Evolutionary conservation across 1,284 basidiomycete species (phyloP), one percentile per base, ranked within the genome.

Genomic region (Vanrija pseudolonga): DNA sequence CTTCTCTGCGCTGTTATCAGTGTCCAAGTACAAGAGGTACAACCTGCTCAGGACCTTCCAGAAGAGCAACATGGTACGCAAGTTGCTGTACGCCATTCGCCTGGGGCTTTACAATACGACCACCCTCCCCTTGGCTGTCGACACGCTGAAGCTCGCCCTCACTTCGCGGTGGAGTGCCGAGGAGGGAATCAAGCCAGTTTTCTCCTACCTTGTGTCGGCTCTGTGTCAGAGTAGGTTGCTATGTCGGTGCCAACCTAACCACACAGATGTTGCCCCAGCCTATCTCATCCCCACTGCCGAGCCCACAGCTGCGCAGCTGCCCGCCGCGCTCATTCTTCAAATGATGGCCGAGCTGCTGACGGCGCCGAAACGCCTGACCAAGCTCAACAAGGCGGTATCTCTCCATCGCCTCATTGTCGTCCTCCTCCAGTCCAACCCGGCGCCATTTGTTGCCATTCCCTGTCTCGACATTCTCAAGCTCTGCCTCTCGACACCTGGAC

Each of bases 191-290:
- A 93, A 92, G 66, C 89, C 90, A 0, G 75, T 93, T 1, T 84
- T 92, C 4, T 87, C 90, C 0, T 96, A 89, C 67, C 76, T 95
- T 11, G 89, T 90, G 15, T 87, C 89, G 0, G 87, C 88, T 64
- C 74, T 93, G n/a, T 85, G 87, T 62, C 83, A 84, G 68, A 80
- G 88, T 87, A 57, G 55, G 82, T 64, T 12, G 3, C 45, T 1
- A 8, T 3, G 51, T 53, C 6, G 7, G 7, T n/a, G 8, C 14
- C 28, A 37, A 7, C 2, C 40, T 17, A 23, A 45, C 45, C 5
- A n/a, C 14, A 11, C 40, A 55, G 53, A 47, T 14, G 26, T 49
- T 3, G 42, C 55, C 2, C 43, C 41, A 14, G 0, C 32, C 26
- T 45, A 51, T 17, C 15, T 55, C 9, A 43, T 54, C 3, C 42